Base-by-base conservation (phyloP, 257 asterid genomes). In the Fraxinus cuspidata region DNA sequence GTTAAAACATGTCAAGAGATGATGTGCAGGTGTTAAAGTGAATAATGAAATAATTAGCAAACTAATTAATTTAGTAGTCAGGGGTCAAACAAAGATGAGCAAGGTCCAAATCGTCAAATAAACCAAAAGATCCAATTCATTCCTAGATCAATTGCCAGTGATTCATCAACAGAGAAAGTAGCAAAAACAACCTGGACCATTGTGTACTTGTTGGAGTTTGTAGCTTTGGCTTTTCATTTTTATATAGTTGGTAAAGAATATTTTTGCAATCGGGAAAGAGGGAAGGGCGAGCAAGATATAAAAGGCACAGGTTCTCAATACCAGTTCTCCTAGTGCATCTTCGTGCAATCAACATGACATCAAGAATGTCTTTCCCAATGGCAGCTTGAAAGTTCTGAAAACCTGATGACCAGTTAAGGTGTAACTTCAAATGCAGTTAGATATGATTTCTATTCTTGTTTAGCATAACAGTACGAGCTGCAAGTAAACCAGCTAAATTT, bases 311-410 rank as follows among this genome's bases (percentile, higher is more conserved):
- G 66, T 51, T 27, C 63, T 64, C 8, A 21, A 9, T 86, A 96
- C 98, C 99, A 47, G 87, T 88, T 87, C 99, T 90, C 83, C 92
- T 87, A 78, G 84, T 93, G 96, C 97, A 96, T 84, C 98, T 87
- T 79, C 99, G 87, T 27, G 96, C 98, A 85, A 93, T 84, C 78
- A 96, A 80, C 8, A 92, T 90, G 81, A 96, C 89, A 80, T 92
- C 94, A 78, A 94, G 75, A 63, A 87, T 80, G 74, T 85, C 90
- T 75, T 84, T 87, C n/a, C 93, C 97, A 69, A 91, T 83, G 58
- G 93, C 82, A 76, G 87, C 73, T 85, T 88, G 96, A 84, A 96
- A 88, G 83, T 84, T 82, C 76, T 89, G 89, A 81, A 90, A 92
- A 86, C 99, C 98, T 96, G 90, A 81, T 78, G 75, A 79, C 80